Evolutionary conservation across 805 yeast species (phyloP), one percentile per base, ranked within the genome.

Genomic region (Starmerella tilneyi): DNA sequence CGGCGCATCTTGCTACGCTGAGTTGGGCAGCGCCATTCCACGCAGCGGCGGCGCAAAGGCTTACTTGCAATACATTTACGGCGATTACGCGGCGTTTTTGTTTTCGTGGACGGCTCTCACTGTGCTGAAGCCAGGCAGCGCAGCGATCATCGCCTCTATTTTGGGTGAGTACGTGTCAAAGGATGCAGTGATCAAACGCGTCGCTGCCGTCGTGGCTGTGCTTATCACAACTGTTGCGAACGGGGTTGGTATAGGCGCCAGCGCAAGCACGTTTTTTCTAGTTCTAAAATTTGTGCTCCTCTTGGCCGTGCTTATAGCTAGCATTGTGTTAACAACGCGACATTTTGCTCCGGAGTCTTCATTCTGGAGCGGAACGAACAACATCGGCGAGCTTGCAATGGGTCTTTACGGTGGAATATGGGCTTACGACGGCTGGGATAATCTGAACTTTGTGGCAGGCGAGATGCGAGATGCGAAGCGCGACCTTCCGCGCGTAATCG

Each of bases 381-480:
- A 23, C 6, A 36, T 63, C 3, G 59, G 63, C 13, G 56, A 56
- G 26, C 54, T 59, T 30, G 64, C 69, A 2, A 52, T 61, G 5
- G 71, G 70, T 0, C 49, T 67, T 6, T 66, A 63, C 46, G 68
- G 68, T 1, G 70, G 67, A 1, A 52, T 67, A 1, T 67, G 71
- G 71, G 71, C 71, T 3, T 67, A 63, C 41, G 71, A 67, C 41
- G 71, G 71, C 24, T 67, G 71, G 71, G 71, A 67, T 45, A 67
- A 67, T 49, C 58, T 65, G 47, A 67, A 67, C 52, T 67, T 61
- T 46, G 63, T 67, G 26, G 56, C 67, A 2, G 70, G 68, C 2
- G 70, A 67, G 39, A 63, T 67, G 67, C 57, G 56, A 26, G 54
- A 66, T 41, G 58, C 68, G 2, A 34, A 49, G 15, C 44, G 63